Evolutionary conservation across 164 flowering plant genomes (phyloP), one percentile per base, ranked within the genome.

Genomic region (Umbellularia californica): DNA sequence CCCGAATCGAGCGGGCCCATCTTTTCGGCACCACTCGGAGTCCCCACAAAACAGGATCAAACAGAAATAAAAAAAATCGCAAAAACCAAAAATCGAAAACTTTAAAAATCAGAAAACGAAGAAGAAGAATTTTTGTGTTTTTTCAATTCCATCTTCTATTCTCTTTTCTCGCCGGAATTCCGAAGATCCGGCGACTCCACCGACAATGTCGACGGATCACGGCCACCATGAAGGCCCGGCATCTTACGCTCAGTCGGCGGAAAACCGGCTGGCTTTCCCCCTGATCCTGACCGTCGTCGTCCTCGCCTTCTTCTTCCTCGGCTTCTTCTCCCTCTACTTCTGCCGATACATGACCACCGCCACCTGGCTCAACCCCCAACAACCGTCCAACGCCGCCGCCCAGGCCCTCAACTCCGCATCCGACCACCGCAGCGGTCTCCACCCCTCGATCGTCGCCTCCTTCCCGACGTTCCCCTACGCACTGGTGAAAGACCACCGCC

Each of bases 401-500:
- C 25, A 13, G 64, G 25, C 51, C 75, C 2, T n/a, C 25, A 30
- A 30, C 33, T 30, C 33, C 33, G 33, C 33, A 30, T 2, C 19
- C 20, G 3, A 58, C 1, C 0, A 25, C 33, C 30, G 67, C 68
- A 1, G 24, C 22, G 98, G 98, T 19, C 90, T 94, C 2, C 90
- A 94, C 25, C 90, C 88, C 1, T 50, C 79, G 0, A 80, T 87
- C n/a, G 77, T 88, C 2, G 72, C 82, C 3, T 72, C 92, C 0
- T 90, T 92, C 70, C 98, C 97, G 0, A 81, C 84, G 0, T 87
- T 91, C 58, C 13, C 58, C 0, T 94, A 87, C 68, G 85, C 95
- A 0, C 22, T 70, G 5, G 90, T 89, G 10, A 90, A 91, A 65
- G 83, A 79, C 20, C 80, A 77, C n/a, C 78, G 84, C 1, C 74